Evolutionary conservation across 2,329 filamentous ascomycete genomes (phyloP), one percentile per base, ranked within the genome.

Genomic region (Penicillium sumatraense): DNA sequence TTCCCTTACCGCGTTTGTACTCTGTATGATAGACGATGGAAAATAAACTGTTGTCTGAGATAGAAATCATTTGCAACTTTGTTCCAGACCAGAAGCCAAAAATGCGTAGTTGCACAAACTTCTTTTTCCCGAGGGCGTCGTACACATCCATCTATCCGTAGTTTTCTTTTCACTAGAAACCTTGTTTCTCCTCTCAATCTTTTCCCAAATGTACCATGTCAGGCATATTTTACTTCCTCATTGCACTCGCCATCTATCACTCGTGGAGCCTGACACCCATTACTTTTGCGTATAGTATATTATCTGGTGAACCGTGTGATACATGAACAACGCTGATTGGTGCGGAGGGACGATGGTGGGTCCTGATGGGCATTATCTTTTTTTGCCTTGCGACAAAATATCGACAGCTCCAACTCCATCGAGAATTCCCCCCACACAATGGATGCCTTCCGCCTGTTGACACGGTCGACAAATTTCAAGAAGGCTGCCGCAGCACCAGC

Each of bases 21-120:
- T 73, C 68, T 76, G 74, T 77, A 77, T 75, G 70, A 77, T 77
- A 77, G 74, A 77, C 71, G 73, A 77, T 76, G 75, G 74, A 74
- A 76, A 75, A 65, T 69, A 73, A 69, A 69, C 72, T 74, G 70
- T 73, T 75, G 72, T 74, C 71, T 70, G 66, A 68, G 68, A 65
- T 69, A 65, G 65, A 71, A 49, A 53, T 54, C 51, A 54, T 60
- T 61, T 56, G 57, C 57, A 56, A 51, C 53, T 56, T 56, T 49
- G 49, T 31, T 51, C 31, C 38, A 24, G 26, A 21, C 27, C 36
- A 41, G 20, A 40, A 46, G 31, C 24, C 49, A 20, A n/a, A 18
- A 18, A 20, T 10, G 18, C 38, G 18, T 42, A 9, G 33, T 42
- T 23, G n/a, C 21, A 42, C 38, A 42, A 24, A n/a, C n/a, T n/a